Evolutionary conservation across 495 filamentous ascomycete species (phyloP).

Genomic region (Lasiosphaeriaceae sp.): DNA sequence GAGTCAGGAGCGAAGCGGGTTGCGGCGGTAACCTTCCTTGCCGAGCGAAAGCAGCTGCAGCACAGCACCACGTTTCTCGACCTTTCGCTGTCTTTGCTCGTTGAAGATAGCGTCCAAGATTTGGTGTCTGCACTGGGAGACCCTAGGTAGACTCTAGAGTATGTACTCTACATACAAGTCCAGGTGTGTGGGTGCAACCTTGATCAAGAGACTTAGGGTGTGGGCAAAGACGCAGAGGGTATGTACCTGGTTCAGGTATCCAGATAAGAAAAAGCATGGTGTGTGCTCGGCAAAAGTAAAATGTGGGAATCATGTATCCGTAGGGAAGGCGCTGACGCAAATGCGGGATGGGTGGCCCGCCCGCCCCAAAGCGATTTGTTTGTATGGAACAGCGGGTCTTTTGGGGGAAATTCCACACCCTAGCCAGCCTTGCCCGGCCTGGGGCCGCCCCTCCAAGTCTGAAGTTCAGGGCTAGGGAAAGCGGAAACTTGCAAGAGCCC

Average conservation of each 20-base stretch:
- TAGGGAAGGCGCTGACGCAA: conserved; percentile 20
- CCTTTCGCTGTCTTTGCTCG: not conserved
- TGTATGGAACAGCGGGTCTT: conserved; percentile 8
- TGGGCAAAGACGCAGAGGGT: not conserved
- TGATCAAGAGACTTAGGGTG: no score
- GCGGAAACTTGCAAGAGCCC: not conserved
- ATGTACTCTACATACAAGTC: not conserved
- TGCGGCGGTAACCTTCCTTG: not conserved
- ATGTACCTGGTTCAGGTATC: not conserved
- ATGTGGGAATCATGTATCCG: conserved; percentile 9
- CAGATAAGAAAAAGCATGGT: not conserved
- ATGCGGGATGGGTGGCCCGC: conserved; percentile 6
- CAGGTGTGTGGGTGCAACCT: not conserved
- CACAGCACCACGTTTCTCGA: no score
- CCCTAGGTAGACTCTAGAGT: not conserved
- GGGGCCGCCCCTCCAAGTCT: not conserved
- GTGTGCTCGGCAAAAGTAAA: not conserved
- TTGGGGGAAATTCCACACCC: conserved; percentile 2
- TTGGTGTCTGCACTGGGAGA: not conserved
- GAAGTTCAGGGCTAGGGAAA: no score
- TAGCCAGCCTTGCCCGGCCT: not conserved
- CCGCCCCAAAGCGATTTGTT: conserved; percentile 5
- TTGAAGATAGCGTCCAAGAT: not conserved
- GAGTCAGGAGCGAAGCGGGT: not conserved
- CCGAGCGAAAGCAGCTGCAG: no score